Percentiles rank a stretch among this genome's conserved stretches.
phyloP scores from a whole-genome alignment of 2,329 filamentous ascomycete genomes.

The Alternaria dauci region DNA sequence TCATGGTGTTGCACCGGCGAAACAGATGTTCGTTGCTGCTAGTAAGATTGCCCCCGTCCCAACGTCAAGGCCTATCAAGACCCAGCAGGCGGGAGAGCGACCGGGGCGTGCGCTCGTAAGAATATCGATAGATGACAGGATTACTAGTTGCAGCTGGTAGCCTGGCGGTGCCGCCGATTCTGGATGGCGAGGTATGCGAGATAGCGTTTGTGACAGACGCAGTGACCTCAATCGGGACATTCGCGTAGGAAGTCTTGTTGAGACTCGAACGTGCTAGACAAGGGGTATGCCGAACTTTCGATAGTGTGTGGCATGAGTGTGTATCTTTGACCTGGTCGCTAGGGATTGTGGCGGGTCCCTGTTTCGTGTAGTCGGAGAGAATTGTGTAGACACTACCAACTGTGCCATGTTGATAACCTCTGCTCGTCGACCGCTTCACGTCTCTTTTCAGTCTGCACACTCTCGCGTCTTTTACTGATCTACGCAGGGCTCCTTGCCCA shows the following conservation, averaged over 20 bases:
- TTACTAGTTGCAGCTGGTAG: slow-evolving; percentile 9
- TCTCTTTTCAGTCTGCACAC: slow-evolving; percentile 14
- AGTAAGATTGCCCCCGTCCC: slow-evolving; percentile 4
- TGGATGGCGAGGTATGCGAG: slow-evolving; percentile 12
- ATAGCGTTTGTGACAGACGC: slow-evolving; percentile 19
- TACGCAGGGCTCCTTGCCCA: slow-evolving; percentile 19
- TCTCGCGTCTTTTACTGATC: slow-evolving; percentile 3
- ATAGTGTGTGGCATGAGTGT: slow-evolving; percentile 22
- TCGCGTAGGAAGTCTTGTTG: slow-evolving; percentile 17
- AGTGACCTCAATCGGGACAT: slow-evolving; percentile 14
- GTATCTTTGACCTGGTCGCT: slow-evolving; percentile 18
- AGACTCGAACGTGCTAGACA: slow-evolving; percentile 18
- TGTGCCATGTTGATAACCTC: slow-evolving; percentile 20
- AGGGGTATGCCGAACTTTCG: slow-evolving; percentile 17
- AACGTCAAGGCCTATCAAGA: slow-evolving; percentile 10
- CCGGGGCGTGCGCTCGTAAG: slow-evolving; percentile 13
- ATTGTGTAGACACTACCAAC: slow-evolving; percentile 18
- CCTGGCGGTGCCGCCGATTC: slow-evolving; percentile 9
- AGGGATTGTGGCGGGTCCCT: slow-evolving; percentile 9
- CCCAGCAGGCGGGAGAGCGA: slow-evolving; percentile 14
- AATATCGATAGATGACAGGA: slow-evolving; percentile 12
- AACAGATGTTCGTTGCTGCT: slow-evolving; percentile 8
- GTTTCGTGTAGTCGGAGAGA: slow-evolving; percentile 13
- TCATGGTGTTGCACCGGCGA: slow-evolving; percentile 7
- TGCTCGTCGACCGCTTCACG: slow-evolving; percentile 13